Base-by-base conservation (phyloP, 208 protist genomes). In the Naegleria gruberi region DNA sequence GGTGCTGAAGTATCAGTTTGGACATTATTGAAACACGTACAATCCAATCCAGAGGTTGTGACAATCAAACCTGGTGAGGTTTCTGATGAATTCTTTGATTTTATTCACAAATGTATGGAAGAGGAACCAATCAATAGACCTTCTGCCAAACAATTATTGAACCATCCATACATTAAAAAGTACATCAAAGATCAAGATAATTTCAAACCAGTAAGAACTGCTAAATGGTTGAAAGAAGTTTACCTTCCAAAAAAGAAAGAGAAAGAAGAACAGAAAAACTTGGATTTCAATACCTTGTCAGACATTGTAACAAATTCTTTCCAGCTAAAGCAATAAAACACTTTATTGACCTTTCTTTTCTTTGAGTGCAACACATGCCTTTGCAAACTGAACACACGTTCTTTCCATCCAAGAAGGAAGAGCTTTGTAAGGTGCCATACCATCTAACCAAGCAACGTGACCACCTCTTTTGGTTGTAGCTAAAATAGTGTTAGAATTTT, bases 371-470 rank as follows among this genome's bases (percentile, higher is more conserved):
- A 77, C 17, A 77, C 65, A 77, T 37, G 65, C 65, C 23, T 42
- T 57, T 51, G 15, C 34, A 30, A 77, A 74, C 5, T 90, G 90
- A 19, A 40, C 15, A 55, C 87, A 90, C 10, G 83, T 87, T 34
- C 34, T 45, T 51, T 87, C 83, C 83, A 87, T 87, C 83, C 83
- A 87, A 55, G 43, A 42, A 4, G 83, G 44, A 15, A 30, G 43
- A 5, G 17, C 26, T 77, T 37, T 37, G 65, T 37, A 77, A 41
- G 83, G 83, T 40, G 12, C 19, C 43, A 10, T 41, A 10, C 83
- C 83, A 30, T 87, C 83, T 30, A 87, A 4, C 83, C 83, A 87
- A 42, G 83, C 83, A 55, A 87, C 83, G 40, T 87, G 83, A 40
- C 83, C 83, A 23, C 83, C 83, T 45, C 83, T 19, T n/a, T 30